Evolutionary conservation across 305 asterid species (phyloP).

Genomic region (Solanum aculeatissimum): DNA sequence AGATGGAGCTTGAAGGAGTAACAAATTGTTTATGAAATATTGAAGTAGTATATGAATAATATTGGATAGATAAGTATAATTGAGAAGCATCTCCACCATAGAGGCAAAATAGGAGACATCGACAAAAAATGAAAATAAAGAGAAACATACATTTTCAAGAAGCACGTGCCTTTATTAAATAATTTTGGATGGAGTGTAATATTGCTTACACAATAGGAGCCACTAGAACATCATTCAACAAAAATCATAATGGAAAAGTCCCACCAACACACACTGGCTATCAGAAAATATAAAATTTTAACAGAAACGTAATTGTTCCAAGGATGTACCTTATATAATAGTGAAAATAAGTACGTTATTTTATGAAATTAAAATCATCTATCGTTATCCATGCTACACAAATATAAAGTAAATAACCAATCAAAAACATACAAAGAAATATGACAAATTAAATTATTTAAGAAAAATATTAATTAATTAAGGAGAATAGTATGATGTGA

Average conservation of each 20-base stretch:
- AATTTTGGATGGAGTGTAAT: neutral
- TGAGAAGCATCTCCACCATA: neutral
- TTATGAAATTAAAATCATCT: neutral
- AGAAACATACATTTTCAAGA: conserved; percentile 1
- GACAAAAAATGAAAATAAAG: conserved; percentile 10
- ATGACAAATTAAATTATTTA: neutral
- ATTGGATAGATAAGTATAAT: neutral
- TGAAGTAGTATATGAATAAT: neutral
- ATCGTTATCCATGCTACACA: neutral
- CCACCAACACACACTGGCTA: neutral
- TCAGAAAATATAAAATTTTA: neutral
- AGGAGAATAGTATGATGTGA: neutral
- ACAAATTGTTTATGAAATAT: neutral
- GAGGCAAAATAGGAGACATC: conserved; percentile 5
- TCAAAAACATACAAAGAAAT: neutral
- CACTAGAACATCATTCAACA: neutral
- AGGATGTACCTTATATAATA: neutral
- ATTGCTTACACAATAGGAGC: neutral
- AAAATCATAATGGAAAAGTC: neutral
- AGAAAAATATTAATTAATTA: neutral
- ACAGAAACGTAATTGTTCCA: neutral
- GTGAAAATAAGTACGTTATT: neutral
- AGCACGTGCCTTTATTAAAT: conserved; percentile 6
- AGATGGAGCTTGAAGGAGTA: neutral
- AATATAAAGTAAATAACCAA: neutral